Percentiles rank a stretch among this genome's conserved stretches.
Evolutionary conservation across 1,284 basidiomycete species (phyloP).

Genomic region (Puccinia hordei): DNA sequence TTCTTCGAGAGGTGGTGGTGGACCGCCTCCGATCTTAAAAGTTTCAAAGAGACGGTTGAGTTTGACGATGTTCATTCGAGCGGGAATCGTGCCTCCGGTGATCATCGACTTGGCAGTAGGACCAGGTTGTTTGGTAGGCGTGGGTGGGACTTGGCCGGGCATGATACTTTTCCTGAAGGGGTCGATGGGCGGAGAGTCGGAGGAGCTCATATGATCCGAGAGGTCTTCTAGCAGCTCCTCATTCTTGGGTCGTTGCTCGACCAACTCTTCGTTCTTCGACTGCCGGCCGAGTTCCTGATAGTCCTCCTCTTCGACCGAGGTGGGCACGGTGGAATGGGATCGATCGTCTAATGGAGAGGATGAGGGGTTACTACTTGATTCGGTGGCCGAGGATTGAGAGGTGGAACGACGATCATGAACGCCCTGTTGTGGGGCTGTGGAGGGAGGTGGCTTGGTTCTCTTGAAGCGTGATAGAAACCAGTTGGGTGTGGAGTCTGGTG

Average conservation of each 20-base stretch:
- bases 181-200: background rate
- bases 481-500: background rate
- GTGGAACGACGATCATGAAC: background rate
- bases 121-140: background rate
- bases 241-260: background rate
- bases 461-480: background rate
- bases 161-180: background rate
- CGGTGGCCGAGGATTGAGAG: constrained; percentile 1
- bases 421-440: background rate
- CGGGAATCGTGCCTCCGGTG: background rate
- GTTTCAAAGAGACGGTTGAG: background rate
- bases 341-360: background rate
- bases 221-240: background rate
- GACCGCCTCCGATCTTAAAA: background rate
- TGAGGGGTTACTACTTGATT: background rate
- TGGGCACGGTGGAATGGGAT: background rate
- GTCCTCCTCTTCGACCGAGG: background rate
- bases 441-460: background rate
- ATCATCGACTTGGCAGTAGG: background rate
- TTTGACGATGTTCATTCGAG: background rate
- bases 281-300: background rate
- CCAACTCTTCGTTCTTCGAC: constrained; percentile 1
- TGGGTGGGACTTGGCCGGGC: constrained; percentile 1
- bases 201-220: background rate
- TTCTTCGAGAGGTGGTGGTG: no score